Evolutionary conservation across 2,329 filamentous ascomycete species (phyloP).

Genomic region (Ophiostoma ips): DNA sequence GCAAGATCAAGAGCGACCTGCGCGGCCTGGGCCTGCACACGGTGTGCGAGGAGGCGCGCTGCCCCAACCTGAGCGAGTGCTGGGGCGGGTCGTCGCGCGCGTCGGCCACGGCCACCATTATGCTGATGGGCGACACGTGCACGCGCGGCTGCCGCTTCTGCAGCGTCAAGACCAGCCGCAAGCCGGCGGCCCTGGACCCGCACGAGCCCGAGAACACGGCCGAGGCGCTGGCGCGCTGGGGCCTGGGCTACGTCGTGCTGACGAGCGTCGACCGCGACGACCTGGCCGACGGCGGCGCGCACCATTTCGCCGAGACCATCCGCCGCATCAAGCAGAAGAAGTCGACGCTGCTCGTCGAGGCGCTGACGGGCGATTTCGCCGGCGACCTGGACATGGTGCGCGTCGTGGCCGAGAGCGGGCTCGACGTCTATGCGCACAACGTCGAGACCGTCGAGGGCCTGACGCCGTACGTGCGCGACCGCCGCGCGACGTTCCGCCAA

Average conservation of each 20-base stretch:
- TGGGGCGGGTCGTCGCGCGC: slow-evolving; percentile 87
- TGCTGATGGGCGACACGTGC: slow-evolving; percentile 98
- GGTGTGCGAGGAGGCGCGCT: slow-evolving; percentile 93
- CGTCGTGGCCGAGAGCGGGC: slow-evolving; percentile 69
- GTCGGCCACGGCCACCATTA: slow-evolving; percentile 91
- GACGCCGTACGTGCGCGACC: slow-evolving; percentile 80
- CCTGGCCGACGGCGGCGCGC: slow-evolving; percentile 71
- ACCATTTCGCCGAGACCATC: slow-evolving; percentile 88
- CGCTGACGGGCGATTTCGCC: slow-evolving; percentile 72
- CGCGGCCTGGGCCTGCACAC: slow-evolving; percentile 83
- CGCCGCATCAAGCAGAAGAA: slow-evolving; percentile 81
- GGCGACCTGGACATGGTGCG: slow-evolving; percentile 80
- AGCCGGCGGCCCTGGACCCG: slow-evolving; percentile 68
- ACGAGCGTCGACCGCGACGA: slow-evolving; percentile 93
- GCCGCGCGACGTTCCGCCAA: slow-evolving; percentile 78
- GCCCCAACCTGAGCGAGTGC: slow-evolving; percentile 95
- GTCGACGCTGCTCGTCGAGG: slow-evolving; percentile 65
- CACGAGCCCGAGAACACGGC: slow-evolving; percentile 96
- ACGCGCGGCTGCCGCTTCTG: slow-evolving; percentile 95
- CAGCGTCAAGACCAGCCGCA: slow-evolving; percentile 78
- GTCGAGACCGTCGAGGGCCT: slow-evolving; percentile 87
- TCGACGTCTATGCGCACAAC: slow-evolving; percentile 96
- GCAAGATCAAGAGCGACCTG: slow-evolving; percentile 88
- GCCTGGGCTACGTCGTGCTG: slow-evolving; percentile 86
- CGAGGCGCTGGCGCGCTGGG: slow-evolving; percentile 85